These are phyloP conservation scores for sunflower (Helianthus annuus) DNA, from an alignment of 129 eudicot genomes.

Conservation along the genomic window HanXRQr2.0-SUNRISE NC_035436.2:20798267-20798766, in stretches of 20 bases:
- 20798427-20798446: background rate
- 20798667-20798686: too few species aligned
- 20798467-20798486: background rate
- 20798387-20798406: conserved; percentile 5
- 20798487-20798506: conserved; percentile 4
- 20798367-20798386: conserved; percentile 10
- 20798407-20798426: conserved; percentile 22
- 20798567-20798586: background rate
- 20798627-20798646: background rate
- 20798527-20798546: background rate
- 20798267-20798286: conserved; percentile 56
- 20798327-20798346: conserved; percentile 87
- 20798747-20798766: background rate
- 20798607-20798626: conserved; percentile 3
- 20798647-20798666: too few species aligned
- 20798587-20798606: background rate
- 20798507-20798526: background rate
- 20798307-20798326: conserved; percentile 67
- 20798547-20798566: conserved; percentile 1
- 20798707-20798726: too few species aligned
- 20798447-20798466: background rate
- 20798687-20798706: too few species aligned
- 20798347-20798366: conserved; percentile 51
- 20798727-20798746: background rate
- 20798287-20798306: conserved; percentile 37